Base-by-base conservation (phyloP, 1,139 yeast species). In the Yamadazyma diospyri region DNA sequence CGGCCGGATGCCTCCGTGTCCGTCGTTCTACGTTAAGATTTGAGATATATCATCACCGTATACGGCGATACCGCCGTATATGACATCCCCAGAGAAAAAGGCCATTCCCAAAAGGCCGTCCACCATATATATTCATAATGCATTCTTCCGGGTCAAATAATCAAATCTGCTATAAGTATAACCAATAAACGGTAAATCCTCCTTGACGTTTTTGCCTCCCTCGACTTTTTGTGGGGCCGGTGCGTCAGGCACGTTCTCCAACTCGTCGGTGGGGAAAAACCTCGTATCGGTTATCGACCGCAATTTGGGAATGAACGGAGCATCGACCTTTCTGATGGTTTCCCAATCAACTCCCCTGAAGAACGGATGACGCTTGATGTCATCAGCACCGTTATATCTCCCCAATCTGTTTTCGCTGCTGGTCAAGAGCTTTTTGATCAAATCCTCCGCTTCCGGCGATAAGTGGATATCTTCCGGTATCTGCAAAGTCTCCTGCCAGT, bases 331-430 rank as follows among this genome's bases (percentile, higher is more conserved):
- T 39, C 98, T 70, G 40, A 92, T 92, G 18, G 89, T 79, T 39
- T 81, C 82, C 99, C 99, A 92, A 57, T 92, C 95, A 33, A 94
- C 97, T 11, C 97, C 97, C 32, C 94, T 70, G 72, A 89, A 89
- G 52, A 89, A 92, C 16, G 97, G 96, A 61, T 89, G 97, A 29
- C 65, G 72, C 59, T 92, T 94, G 53, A 92, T 82, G 52, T 94
- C 98, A 20, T 80, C 86, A 0, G 97, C 97, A 6, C 97, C 97
- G 17, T 94, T 92, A 48, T 81, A 83, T 41, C 96, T 73, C 18
- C 98, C 98, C 36, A 92, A 66, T 50, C 99, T 76, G 48, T 81
- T 73, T 42, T 92, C 97, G 6, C 95, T 76, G 45, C 78, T 78
- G 1, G 96, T 88, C 50, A 92, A 68, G 39, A 94, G 64, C 44